A percentile compares a stretch with the other conserved stretches of the same genome.
Conservation (phyloP, 352 stramenopile genomes). For the Phytophthora constricta region DNA sequence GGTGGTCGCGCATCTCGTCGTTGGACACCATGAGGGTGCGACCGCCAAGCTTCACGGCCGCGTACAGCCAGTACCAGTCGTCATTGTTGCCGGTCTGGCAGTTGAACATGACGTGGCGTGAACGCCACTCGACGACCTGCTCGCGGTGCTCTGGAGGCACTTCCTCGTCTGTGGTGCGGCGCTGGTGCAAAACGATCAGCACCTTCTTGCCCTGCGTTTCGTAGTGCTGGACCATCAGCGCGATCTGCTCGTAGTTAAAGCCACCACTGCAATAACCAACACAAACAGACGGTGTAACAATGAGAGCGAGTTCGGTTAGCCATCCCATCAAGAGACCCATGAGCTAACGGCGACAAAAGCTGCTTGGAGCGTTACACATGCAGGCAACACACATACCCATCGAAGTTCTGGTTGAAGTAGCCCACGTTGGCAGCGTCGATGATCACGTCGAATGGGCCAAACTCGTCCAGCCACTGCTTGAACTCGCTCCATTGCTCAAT, state of each 20-base stretch:
- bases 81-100: slow-evolving; percentile 97
- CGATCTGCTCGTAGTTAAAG: slow-evolving; percentile 97
- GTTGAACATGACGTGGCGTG: slow-evolving; percentile 89
- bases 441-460: slow-evolving; percentile 91
- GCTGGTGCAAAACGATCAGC: slow-evolving; percentile 96
- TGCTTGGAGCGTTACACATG: slow-evolving; percentile 20
- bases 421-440: slow-evolving; percentile 98
- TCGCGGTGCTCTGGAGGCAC: slow-evolving; percentile 76
- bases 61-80: slow-evolving; percentile 99
- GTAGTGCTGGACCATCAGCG: slow-evolving; percentile 94
- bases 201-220: slow-evolving; percentile 84
- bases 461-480: slow-evolving; percentile 75
- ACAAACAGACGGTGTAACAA: slow-evolving; percentile 22
- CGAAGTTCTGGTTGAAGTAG: slow-evolving; percentile 98
- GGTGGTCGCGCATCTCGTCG: slow-evolving; percentile 99
- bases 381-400: slow-evolving; percentile 54
- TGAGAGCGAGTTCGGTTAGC: slow-evolving; percentile 17
- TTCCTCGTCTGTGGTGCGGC: slow-evolving; percentile 91
- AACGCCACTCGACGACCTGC: slow-evolving; percentile 82
- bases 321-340: slow-evolving; percentile 7
- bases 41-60: slow-evolving; percentile 85
- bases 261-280: slow-evolving; percentile 61
- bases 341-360: too few species aligned
- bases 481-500: slow-evolving; percentile 83
- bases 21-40: slow-evolving; percentile 95